Evolutionary conservation across 2,329 filamentous ascomycete genomes (phyloP).

Genomic region (Clarireedia sp.): DNA sequence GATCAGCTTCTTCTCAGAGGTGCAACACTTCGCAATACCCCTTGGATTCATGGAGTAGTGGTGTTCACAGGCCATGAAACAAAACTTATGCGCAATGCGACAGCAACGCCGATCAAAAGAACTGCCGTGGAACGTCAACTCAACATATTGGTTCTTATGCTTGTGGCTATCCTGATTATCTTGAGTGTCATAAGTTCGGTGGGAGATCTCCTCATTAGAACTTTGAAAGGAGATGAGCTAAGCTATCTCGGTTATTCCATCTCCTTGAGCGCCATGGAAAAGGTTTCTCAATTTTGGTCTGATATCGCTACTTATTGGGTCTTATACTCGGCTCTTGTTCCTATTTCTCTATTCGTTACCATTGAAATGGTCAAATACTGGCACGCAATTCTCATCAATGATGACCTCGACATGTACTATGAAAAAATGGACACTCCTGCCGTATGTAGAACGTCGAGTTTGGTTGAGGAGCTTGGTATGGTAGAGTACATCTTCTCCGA

Average conservation of each 20-base stretch:
- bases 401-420: slow-evolving; percentile 96
- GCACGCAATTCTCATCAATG: slow-evolving; percentile 95
- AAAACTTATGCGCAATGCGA: slow-evolving; percentile 97
- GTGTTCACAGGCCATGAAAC: slow-evolving; percentile 98
- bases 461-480: slow-evolving; percentile 95
- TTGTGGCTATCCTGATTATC: slow-evolving; percentile 73
- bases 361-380: slow-evolving; percentile 97
- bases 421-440: slow-evolving; percentile 91
- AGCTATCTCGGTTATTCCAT: slow-evolving; percentile 63
- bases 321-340: slow-evolving; percentile 89
- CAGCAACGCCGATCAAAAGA: slow-evolving; percentile 92
- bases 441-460: slow-evolving; percentile 88
- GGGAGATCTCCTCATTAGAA: slow-evolving; percentile 76
- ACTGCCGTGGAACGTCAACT: slow-evolving; percentile 93
- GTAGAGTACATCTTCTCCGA: slow-evolving; percentile 98
- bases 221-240: slow-evolving; percentile 53
- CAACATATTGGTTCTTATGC: slow-evolving; percentile 85
- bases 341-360: slow-evolving; percentile 95
- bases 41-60: slow-evolving; percentile 92
- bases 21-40: slow-evolving; percentile 89
- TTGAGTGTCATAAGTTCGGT: slow-evolving; percentile 87
- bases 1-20: slow-evolving; percentile 91
- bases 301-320: slow-evolving; percentile 99
- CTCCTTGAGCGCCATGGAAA: slow-evolving; percentile 44
- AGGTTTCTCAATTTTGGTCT: slow-evolving; percentile 77